Evolutionary conservation across 1,284 basidiomycete genomes (phyloP).

Genomic region (Anthracocystis walkeri): DNA sequence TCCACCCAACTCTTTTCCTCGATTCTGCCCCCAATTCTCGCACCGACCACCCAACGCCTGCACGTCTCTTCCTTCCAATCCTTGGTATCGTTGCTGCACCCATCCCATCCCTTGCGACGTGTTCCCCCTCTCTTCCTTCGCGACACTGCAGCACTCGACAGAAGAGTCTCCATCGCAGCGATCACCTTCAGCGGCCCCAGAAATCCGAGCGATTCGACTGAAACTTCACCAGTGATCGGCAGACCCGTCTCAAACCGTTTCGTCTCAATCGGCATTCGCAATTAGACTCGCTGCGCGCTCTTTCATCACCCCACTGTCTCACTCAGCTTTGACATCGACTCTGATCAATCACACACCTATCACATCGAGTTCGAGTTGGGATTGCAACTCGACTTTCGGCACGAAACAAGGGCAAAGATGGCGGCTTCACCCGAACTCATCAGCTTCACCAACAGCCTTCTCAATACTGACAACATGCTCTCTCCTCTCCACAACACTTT

Average conservation of each 20-base stretch:
- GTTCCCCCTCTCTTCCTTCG: background rate
- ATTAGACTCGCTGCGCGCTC: background rate
- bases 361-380: no score
- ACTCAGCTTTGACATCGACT: background rate
- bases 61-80: conserved; percentile 12
- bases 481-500: conserved; percentile 48
- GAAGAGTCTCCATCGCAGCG: background rate
- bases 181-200: background rate
- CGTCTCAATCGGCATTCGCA: background rate
- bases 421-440: conserved; percentile 52
- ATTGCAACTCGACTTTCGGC: background rate
- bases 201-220: no score
- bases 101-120: background rate
- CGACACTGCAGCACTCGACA: background rate
- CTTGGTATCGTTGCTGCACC: background rate
- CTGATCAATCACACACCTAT: no score
- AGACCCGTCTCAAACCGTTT: background rate
- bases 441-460: conserved; percentile 50
- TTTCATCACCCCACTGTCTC: background rate
- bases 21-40: conserved; percentile 15
- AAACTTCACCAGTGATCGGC: background rate
- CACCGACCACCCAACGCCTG: conserved; percentile 37
- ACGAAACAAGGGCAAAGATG: conserved; percentile 30
- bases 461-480: conserved; percentile 59
- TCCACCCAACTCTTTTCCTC: conserved; percentile 5